Conservation (phyloP, 106 monocot genomes). For the Dendrobium nobile region DNA sequence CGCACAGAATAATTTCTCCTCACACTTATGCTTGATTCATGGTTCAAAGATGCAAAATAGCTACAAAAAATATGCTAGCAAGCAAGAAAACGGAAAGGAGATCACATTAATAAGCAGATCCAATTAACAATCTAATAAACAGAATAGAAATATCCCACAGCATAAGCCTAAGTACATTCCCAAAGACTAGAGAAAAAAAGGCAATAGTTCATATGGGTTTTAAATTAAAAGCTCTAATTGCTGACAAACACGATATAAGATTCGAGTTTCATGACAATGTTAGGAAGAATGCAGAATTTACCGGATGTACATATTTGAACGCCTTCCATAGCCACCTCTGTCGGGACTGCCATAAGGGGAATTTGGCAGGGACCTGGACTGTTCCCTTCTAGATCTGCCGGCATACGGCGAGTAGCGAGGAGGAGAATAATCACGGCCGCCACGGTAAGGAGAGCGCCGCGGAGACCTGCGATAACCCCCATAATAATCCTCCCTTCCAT, state of each 20-base stretch:
- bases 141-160: neutral
- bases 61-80: no score
- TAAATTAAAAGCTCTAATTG: neutral
- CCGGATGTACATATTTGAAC: constrained; percentile 35
- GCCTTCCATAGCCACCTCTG: constrained; percentile 42
- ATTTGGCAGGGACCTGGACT: constrained; percentile 46
- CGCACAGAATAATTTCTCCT: no score
- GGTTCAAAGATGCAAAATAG: no score
- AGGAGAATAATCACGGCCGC: constrained; percentile 50
- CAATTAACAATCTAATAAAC: neutral
- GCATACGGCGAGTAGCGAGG: constrained; percentile 39
- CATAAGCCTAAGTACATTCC: neutral
- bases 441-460: constrained; percentile 45
- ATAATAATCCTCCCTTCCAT: constrained; percentile 47
- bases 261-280: neutral
- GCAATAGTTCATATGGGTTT: neutral
- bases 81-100: no score
- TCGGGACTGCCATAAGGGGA: constrained; percentile 64
- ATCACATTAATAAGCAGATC: no score
- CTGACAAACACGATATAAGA: neutral
- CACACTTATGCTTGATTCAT: no score
- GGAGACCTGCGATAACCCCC: constrained; percentile 52
- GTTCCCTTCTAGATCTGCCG: constrained; percentile 50
- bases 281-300: constrained; percentile 2
- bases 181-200: neutral